Base-by-base conservation (phyloP, 495 filamentous ascomycete species). In the Physcia stellaris region DNA sequence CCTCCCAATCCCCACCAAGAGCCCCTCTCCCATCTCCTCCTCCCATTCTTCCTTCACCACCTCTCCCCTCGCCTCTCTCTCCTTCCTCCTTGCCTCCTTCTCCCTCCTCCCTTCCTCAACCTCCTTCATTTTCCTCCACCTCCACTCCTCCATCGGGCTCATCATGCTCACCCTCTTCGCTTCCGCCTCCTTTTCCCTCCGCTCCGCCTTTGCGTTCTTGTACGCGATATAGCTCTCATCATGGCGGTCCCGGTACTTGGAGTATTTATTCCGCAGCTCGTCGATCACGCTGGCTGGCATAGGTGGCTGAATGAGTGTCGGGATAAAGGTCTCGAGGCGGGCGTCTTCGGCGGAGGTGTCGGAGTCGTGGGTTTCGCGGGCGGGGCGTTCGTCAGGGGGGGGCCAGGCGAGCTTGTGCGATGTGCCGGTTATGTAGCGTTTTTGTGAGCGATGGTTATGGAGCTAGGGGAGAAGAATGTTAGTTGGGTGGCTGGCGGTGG, bases 201-300 rank as follows among this genome's bases (percentile, higher is more conserved):
- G 59, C 59, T 73, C 44, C 37, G 64, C 52, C 42, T 52, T 63
- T 37, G 58, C 69, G 10, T 40, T 57, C 64, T 37, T 77, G 67
- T 52, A 63, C 40, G 59, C 68, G 23, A 81, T 53, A 55, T 76
- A 83, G 50, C 74, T 71, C 39, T 62, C 60, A 26, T 86, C 80
- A 56, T 94, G 86, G 18, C 86, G 62, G 29, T 72, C 81, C 46
- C 88, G 71, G 76, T 85, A 93, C 44, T 71, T 75, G 43, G 72
- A 77, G 71, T 80, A 95, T 49, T 80, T 82, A 60, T 80, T 80
- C 44, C 90, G 69, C 54, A 95, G 66, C 66, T 96, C 88, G 55
- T 95, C 82, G 46, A 96, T 70, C 23, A 95, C 71, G 19, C 53
- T 63, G 32, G 62, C 56, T 19, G 90, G 85, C 67, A 95, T 81